phyloP scores from a whole-genome alignment of 1,284 basidiomycete species.

The Rhodotorula sp. region DNA sequence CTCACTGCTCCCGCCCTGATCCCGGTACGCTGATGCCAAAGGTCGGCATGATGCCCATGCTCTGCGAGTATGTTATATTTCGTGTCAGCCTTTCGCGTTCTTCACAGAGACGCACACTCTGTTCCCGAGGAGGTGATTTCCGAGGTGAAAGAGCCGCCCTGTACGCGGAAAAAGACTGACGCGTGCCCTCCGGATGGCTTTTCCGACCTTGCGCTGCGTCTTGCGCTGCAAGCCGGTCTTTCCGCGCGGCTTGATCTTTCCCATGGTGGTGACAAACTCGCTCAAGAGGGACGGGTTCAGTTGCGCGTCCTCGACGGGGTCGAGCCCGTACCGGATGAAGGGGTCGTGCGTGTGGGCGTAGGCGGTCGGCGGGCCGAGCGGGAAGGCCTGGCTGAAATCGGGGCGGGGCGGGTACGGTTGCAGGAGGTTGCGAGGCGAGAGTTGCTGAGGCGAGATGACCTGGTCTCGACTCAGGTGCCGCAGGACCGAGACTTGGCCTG shows the following conservation, averaged over 20 bases:
- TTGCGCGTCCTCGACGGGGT: conserved; percentile 19
- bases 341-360: conserved; percentile 55
- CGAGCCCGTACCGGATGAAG: conserved; percentile 49
- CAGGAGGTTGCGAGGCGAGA: conserved; percentile 35
- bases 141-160: not conserved
- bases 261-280: conserved; percentile 76
- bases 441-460: conserved; percentile 34
- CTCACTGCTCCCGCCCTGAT: not conserved
- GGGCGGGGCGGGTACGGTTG: conserved; percentile 30
- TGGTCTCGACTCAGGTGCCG: conserved; percentile 18
- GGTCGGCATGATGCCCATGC: conserved; percentile 35
- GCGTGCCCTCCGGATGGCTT: conserved; percentile 86
- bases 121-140: not conserved
- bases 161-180: conserved; percentile 46
- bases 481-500: conserved; percentile 28
- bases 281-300: conserved; percentile 68
- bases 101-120: not conserved
- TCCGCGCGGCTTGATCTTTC: conserved; percentile 72
- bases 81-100: no score
- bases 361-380: conserved; percentile 36
- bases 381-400: conserved; percentile 30
- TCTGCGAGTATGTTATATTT: conserved; percentile 19
- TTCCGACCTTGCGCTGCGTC: conserved; percentile 76
- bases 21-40: conserved; percentile 34
- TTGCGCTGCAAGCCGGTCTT: conserved; percentile 75